These are phyloP conservation scores for Colletotrichum sp. DNA, from an alignment of 2,329 filamentous ascomycete genomes.

Conservation along the genomic window DNA sequence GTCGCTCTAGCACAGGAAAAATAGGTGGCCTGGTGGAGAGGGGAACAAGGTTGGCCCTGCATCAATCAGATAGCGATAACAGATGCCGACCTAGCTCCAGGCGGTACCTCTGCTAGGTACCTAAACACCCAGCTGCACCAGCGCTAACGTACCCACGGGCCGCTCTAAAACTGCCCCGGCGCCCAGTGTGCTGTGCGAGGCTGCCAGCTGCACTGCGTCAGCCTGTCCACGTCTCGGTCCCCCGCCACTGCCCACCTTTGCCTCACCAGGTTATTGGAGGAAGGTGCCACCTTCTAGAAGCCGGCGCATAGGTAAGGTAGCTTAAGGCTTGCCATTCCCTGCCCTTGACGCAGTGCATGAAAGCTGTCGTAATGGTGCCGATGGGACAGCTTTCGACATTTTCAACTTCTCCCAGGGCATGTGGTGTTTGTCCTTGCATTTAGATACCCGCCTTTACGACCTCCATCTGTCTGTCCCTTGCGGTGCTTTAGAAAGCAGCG, in stretches of 20 bases:
- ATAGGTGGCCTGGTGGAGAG: not conserved
- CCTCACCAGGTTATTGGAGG: not conserved
- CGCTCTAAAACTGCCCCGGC: not conserved
- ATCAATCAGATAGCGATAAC: not conserved
- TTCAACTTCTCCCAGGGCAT: not conserved
- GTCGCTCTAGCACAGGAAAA: too few species aligned
- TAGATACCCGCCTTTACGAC: slow-evolving; percentile 1
- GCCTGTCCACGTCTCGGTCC: slow-evolving; percentile 8
- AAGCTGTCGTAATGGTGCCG: slow-evolving; percentile 11
- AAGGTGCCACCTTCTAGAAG: not conserved
- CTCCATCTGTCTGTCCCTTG: not conserved
- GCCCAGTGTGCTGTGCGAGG: not conserved
- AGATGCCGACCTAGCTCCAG: not conserved
- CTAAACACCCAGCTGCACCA: not conserved
- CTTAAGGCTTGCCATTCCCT: not conserved
- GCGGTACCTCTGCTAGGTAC: not conserved
- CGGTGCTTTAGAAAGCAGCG: not conserved
- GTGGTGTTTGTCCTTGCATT: not conserved
- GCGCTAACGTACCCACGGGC: not conserved
- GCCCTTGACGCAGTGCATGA: slow-evolving; percentile 1
- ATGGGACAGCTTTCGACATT: not conserved
- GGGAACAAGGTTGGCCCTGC: not conserved
- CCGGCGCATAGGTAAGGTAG: not conserved
- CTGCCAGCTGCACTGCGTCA: slow-evolving; percentile 18
- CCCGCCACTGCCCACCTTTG: slow-evolving; percentile 13